Evolutionary conservation across 352 stramenopile species (phyloP), one percentile per base, ranked within the genome.

Genomic region (Phytophthora crassamura): DNA sequence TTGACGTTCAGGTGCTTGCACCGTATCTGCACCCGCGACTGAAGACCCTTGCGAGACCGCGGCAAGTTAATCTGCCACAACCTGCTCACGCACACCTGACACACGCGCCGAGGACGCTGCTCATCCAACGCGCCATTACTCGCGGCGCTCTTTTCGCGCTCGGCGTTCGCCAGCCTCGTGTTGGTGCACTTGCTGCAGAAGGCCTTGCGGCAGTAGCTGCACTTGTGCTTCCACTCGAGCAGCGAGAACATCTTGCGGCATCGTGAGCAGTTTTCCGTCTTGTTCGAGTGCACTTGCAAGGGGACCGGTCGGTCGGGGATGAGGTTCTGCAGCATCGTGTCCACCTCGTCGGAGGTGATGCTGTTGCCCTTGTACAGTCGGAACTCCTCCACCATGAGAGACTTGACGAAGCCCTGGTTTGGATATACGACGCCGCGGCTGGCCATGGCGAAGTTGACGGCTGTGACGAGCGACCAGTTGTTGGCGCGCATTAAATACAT

Each of bases 401-500:
- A 79, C 32, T 76, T 79, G 7, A 95, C 50, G 54, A 95, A 95
- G 3, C 87, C 87, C 64, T 89, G 75, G 70, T 95, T 95, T 30
- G 87, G 87, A 58, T 92, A 95, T 30, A 93, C 84, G 38, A 95
- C 82, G 7, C 82, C 82, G 11, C 87, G 83, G 51, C 83, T 91
- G 42, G 82, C 73, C 57, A 94, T 75, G 6, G 81, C 82, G 46
- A 91, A 93, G 67, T 94, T 95, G 36, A 91, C 78, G 16, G 85
- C 84, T 9, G 85, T 94, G 20, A 93, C 84, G 15, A 95, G 77
- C 49, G 87, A 93, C 85, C 85, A 95, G 28, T 86, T 82, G 68
- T 91, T 85, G 5, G 80, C 74, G 39, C 84, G 84, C 87, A 95
- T 95, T 55, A 95, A 68, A 66, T 95, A 95, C 79, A 91, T 89